phyloP scores from a whole-genome alignment of 345 rosid species.

The Syzygium oleosum region DNA sequence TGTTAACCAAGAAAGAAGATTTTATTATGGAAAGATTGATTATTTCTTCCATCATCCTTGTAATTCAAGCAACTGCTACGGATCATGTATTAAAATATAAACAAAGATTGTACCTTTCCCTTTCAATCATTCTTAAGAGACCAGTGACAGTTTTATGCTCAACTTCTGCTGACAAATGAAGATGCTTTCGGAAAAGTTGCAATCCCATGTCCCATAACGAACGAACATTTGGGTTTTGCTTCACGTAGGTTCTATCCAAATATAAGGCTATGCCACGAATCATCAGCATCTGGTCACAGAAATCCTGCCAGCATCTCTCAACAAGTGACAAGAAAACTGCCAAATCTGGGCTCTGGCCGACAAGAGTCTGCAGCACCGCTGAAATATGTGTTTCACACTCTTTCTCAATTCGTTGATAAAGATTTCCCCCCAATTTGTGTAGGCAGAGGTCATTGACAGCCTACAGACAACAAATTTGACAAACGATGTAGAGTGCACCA shows the following conservation, averaged over 20 bases:
- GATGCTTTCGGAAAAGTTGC: constrained; percentile 90
- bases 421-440: constrained; percentile 88
- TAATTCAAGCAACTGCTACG: not conserved
- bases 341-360: constrained; percentile 94
- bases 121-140: constrained; percentile 88
- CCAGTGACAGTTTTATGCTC: constrained; percentile 96
- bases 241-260: constrained; percentile 88
- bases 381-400: constrained; percentile 82
- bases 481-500: constrained; percentile 1
- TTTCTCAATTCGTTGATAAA: constrained; percentile 77
- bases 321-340: constrained; percentile 83
- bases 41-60: not conserved
- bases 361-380: constrained; percentile 67
- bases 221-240: constrained; percentile 72
- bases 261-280: constrained; percentile 94
- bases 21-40: not conserved
- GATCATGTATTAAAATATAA: not conserved
- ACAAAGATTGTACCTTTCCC: constrained; percentile 57
- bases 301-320: constrained; percentile 95
- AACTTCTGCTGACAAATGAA: constrained; percentile 72
- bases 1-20: not conserved
- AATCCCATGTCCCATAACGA: constrained; percentile 99
- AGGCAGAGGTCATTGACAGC: constrained; percentile 89
- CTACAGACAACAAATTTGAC: constrained; percentile 23
- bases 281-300: constrained; percentile 90